Evolutionary conservation across 164 flowering plant genomes (phyloP).

Genomic region (Stephania japonica): DNA sequence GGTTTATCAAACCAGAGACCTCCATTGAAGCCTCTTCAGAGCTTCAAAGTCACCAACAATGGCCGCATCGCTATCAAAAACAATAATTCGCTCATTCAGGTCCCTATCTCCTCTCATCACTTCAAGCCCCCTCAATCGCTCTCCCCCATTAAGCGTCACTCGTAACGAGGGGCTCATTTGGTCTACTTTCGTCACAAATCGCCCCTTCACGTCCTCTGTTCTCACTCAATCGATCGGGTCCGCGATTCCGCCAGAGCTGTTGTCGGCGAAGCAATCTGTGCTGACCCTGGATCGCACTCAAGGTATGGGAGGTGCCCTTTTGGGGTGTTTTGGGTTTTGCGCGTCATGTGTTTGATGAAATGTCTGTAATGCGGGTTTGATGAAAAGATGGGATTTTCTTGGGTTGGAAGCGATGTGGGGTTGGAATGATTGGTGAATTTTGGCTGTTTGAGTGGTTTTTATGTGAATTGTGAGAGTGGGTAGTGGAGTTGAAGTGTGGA

Average conservation of each 20-base stretch:
- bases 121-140: too few species aligned
- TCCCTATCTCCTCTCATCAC: slow-evolving; percentile 14
- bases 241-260: slow-evolving; percentile 50
- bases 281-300: slow-evolving; percentile 38
- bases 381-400: too few species aligned
- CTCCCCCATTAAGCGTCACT: background rate
- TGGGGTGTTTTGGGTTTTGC: too few species aligned
- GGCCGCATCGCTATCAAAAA: slow-evolving; percentile 31
- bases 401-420: too few species aligned
- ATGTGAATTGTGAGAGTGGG: too few species aligned
- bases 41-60: too few species aligned
- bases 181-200: slow-evolving; percentile 11
- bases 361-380: too few species aligned
- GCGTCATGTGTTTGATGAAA: background rate
- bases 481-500: too few species aligned
- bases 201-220: slow-evolving; percentile 42
- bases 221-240: slow-evolving; percentile 46
- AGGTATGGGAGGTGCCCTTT: slow-evolving; percentile 36
- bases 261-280: slow-evolving; percentile 34
- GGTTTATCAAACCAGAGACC: background rate
- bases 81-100: slow-evolving; percentile 26
- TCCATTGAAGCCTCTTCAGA: background rate
- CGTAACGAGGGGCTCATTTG: slow-evolving; percentile 9
- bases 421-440: too few species aligned
- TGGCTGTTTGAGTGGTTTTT: too few species aligned